These are phyloP conservation scores for Massospora cicadina DNA, from an alignment of 371 early-diverging fungal species.

Conservation along the genomic window DNA sequence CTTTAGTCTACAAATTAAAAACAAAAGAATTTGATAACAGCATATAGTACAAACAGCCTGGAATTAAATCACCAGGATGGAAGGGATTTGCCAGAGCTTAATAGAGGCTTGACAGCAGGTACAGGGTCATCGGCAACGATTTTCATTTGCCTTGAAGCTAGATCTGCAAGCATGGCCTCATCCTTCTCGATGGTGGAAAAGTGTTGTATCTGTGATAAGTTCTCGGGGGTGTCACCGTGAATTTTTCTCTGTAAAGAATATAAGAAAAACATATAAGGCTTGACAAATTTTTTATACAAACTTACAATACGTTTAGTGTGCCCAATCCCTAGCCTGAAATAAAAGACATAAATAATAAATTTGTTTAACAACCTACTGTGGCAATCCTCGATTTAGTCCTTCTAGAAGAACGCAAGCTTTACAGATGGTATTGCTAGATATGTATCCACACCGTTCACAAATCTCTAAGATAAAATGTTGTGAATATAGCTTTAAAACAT, in stretches of 20 bases:
- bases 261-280: too few relatives aligned
- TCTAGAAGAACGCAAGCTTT: constrained; percentile 90
- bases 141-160: not conserved
- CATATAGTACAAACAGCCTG: too few relatives aligned
- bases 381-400: constrained; percentile 77
- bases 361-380: constrained; percentile 24
- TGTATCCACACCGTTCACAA: constrained; percentile 88
- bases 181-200: constrained; percentile 11
- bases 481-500: not conserved
- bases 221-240: constrained; percentile 15
- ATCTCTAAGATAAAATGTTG: constrained; percentile 17
- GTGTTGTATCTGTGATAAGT: constrained; percentile 12
- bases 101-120: not conserved
- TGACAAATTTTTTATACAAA: constrained; percentile 19
- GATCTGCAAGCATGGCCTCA: not conserved
- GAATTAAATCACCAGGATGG: not conserved
- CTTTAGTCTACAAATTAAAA: too few relatives aligned
- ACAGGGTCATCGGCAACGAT: not conserved
- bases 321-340: constrained; percentile 16
- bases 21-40: too few relatives aligned
- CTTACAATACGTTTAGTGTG: constrained; percentile 25
- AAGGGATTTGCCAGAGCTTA: not conserved
- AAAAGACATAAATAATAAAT: not conserved
- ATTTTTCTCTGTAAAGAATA: constrained; percentile 13
- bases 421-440: constrained; percentile 76